Evolutionary conservation across 2,329 filamentous ascomycete species (phyloP), one percentile per base, ranked within the genome.

Genomic region (Cryphonectria japonica): DNA sequence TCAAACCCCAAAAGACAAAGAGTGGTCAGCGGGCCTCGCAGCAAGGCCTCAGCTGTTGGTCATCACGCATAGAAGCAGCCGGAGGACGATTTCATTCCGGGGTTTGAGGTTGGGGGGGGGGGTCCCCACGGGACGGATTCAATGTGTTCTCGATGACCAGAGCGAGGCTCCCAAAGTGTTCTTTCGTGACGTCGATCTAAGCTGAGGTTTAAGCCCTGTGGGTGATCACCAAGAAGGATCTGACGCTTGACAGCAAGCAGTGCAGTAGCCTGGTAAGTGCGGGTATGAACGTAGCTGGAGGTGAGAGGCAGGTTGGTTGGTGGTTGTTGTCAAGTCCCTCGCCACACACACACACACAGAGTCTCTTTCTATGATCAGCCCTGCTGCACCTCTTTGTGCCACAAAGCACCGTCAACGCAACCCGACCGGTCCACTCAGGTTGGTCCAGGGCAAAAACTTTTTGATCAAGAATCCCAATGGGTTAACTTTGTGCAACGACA

Each of bases 171-270:
- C n/a, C 52, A 29, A 57, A 57, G 52, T 26, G 3, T 32, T 29
- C 52, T 34, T 59, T 59, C 54, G 54, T 59, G 26, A 32, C 26
- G 54, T 59, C 54, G 54, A 59, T 59, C 54, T 19, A 32, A 32
- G 54, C 54, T 59, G 54, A 59, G 26, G 29, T 59, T 32, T 59
- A 59, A 59, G 54, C 54, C 54, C 54, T 19, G 29, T 26, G 54
- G 54, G 29, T 26, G 54, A 29, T 16, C 7, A 50, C 22, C 54
- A 59, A 59, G 52, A 14, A 59, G 54, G 54, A 59, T 59, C 29
- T 16, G 54, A 34, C 26, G 54, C 54, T 32, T 59, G 54, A 32
- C 29, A 32, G 34, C 34, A 26, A 26, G 26, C 26, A 26, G 26
- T 26, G 54, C 54, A 26, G 54, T 26, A 59, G 54, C 29, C 26